Evolutionary conservation across 345 rosid genomes (phyloP).

Genomic region (Brassica incana): DNA sequence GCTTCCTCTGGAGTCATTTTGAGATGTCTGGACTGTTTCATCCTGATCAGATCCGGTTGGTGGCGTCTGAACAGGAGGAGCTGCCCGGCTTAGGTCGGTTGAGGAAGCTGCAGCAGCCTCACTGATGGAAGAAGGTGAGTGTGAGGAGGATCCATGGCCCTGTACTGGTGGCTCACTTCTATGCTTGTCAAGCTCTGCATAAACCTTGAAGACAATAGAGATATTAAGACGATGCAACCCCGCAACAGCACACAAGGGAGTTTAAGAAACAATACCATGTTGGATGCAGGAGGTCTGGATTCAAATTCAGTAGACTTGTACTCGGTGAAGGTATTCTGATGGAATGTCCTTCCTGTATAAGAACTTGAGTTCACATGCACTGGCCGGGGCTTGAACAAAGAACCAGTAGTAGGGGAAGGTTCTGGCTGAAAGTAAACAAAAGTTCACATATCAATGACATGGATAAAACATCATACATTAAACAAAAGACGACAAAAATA

Average conservation of each 20-base stretch:
- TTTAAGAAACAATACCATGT: slow-evolving; percentile 54
- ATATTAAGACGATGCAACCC: slow-evolving; percentile 41
- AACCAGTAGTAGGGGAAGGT: slow-evolving; percentile 94
- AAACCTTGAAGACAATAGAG: slow-evolving; percentile 61
- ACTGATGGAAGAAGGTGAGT: slow-evolving; percentile 51
- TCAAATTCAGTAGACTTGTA: slow-evolving; percentile 61
- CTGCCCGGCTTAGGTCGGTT: slow-evolving; percentile 63
- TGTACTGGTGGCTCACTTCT: slow-evolving; percentile 55
- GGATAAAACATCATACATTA: too few relatives aligned
- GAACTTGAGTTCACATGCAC: slow-evolving; percentile 40
- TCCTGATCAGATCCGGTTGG: slow-evolving; percentile 65
- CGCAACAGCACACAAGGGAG: slow-evolving; percentile 18
- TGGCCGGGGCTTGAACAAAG: slow-evolving; percentile 57
- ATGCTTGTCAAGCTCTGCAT: slow-evolving; percentile 65
- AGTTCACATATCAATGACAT: slow-evolving; percentile 13
- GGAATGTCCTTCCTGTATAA: slow-evolving; percentile 35
- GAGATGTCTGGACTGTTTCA: slow-evolving; percentile 56
- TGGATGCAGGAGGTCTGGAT: slow-evolving; percentile 68
- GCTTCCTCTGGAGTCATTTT: slow-evolving; percentile 62
- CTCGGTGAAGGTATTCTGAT: slow-evolving; percentile 50
- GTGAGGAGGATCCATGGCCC: slow-evolving; percentile 43
- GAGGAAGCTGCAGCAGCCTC: slow-evolving; percentile 72
- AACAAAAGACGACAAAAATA: not conserved
- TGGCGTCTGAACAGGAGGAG: slow-evolving; percentile 43
- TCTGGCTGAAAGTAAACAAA: slow-evolving; percentile 64